Percentiles rank a stretch among this genome's conserved stretches.
phyloP scores from a whole-genome alignment of 1,284 basidiomycete species.

The Tylopilus sp. region DNA sequence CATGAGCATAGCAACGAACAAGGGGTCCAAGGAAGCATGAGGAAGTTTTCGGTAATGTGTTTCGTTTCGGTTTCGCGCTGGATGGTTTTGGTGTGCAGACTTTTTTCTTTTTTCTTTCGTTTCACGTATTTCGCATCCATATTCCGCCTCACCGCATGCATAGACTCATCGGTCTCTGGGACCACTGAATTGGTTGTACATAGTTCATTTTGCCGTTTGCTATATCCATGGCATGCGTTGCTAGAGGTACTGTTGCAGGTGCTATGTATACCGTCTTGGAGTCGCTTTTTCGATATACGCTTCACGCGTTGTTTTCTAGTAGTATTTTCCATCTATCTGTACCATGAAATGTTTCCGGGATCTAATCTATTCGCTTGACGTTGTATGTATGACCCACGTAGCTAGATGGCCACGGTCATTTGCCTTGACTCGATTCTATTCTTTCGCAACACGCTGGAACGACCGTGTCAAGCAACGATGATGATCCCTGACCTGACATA shows the following conservation, averaged over 20 bases:
- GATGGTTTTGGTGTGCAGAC: slow-evolving; percentile 4
- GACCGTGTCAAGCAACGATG: not conserved
- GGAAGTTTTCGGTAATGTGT: slow-evolving; percentile 16
- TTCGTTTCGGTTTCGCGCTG: slow-evolving; percentile 9
- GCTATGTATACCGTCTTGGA: slow-evolving; percentile 23
- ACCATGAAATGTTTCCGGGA: slow-evolving; percentile 7
- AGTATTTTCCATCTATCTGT: slow-evolving; percentile 13
- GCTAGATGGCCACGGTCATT: too few relatives aligned
- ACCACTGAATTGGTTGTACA: slow-evolving; percentile 7
- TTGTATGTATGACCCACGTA: too few relatives aligned
- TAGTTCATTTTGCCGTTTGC: slow-evolving; percentile 10
- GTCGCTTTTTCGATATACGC: not conserved
- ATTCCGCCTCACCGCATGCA: slow-evolving; percentile 13
- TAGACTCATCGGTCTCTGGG: slow-evolving; percentile 12
- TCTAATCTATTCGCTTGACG: slow-evolving; percentile 26
- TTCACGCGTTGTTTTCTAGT: not conserved
- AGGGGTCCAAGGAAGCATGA: slow-evolving; percentile 52
- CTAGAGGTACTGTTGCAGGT: slow-evolving; percentile 21
- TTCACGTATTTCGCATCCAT: slow-evolving; percentile 3
- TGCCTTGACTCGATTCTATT: too few relatives aligned
- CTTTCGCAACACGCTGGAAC: not conserved
- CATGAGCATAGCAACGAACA: slow-evolving; percentile 22
- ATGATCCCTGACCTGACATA: slow-evolving; percentile 37
- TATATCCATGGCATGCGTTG: slow-evolving; percentile 25
- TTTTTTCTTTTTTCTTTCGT: not conserved